Base-by-base conservation (phyloP, 352 stramenopile species). In the Pythium brassicae region DNA sequence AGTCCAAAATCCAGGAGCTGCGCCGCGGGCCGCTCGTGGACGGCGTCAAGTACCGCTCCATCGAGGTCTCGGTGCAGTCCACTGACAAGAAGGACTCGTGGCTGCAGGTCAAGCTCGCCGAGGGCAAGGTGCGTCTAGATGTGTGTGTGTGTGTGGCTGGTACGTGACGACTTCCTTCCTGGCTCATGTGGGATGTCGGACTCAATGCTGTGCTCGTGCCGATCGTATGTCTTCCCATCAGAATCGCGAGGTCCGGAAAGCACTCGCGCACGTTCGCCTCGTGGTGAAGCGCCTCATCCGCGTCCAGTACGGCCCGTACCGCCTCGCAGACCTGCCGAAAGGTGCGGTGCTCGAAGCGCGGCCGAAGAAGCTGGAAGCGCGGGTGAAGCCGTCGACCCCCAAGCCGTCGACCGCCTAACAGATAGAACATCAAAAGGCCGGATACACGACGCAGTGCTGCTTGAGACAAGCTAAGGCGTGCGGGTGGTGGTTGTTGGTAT, bases 181-280 rank as follows among this genome's bases (percentile, higher is more conserved):
- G 15, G 37, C 37, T 37, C 32, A 37, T 11, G 19, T 19, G 7
- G 42, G 19, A 14, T 47, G n/a, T 48, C 43, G 20, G 20, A 19
- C 10, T 47, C 40, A 55, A 35, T 32, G 17, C 44, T 43, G 25
- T 58, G 17, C 15, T 39, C 46, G 29, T 11, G 7, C 23, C 48
- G 11, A 55, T 52, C 4, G 59, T 26, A 20, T 53, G 7, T 7
- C 50, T 26, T n/a, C 7, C 3, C 22, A 20, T 22, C 20, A 95
- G 88, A 96, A 97, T 72, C 82, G 88, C 32, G 89, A 97, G 57
- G 76, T 98, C 23, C 87, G 89, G 26, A 96, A 94, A 59, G 85
- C 89, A 1, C 68, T 96, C 32, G 80, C 83, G 10, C 78, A 95
- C 57, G 76, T 97, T 23, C 81, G 86, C 7, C 68, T 97, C 22